phyloP scores from a whole-genome alignment of 495 filamentous ascomycete genomes.

The Neurospora tetraspora region DNA sequence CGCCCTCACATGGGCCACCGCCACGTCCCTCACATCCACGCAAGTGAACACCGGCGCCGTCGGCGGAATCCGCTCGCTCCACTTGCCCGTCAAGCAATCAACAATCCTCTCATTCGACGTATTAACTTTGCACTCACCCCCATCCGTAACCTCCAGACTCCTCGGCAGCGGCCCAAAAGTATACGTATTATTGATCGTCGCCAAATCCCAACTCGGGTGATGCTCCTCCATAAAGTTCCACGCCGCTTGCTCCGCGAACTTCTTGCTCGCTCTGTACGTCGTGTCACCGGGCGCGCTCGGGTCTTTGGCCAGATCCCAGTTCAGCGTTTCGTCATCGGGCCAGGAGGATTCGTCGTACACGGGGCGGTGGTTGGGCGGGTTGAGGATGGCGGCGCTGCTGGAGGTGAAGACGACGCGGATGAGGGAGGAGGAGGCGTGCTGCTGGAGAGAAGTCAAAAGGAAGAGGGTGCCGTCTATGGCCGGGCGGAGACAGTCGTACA shows the following conservation, averaged over 20 bases:
- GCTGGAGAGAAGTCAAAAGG: constrained; percentile 27
- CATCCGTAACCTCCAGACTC: constrained; percentile 15
- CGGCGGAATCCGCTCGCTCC: constrained; percentile 17
- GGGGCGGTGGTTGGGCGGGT: constrained; percentile 23
- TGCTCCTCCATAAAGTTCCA: constrained; percentile 30
- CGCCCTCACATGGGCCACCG: constrained; percentile 30
- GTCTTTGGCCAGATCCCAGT: constrained; percentile 22
- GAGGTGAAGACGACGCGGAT: constrained; percentile 37
- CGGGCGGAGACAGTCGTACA: constrained; percentile 30
- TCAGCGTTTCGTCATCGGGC: constrained; percentile 19
- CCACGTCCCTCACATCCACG: constrained; percentile 42
- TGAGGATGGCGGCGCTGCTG: constrained; percentile 31
- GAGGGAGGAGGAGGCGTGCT: constrained; percentile 19
- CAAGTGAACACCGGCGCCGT: constrained; percentile 37
- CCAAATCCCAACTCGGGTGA: constrained; percentile 29
- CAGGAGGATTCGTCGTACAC: constrained; percentile 32
- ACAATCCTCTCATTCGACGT: constrained; percentile 38
- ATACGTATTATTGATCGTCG: constrained; percentile 35
- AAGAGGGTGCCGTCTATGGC: constrained; percentile 35
- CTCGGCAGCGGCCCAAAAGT: constrained; percentile 35
- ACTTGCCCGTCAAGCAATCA: constrained; percentile 27
- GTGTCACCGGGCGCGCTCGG: constrained; percentile 3
- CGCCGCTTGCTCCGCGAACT: constrained; percentile 34
- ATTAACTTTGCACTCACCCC: constrained; percentile 16
- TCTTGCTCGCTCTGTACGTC: constrained; percentile 34